Evolutionary conservation across 306 rosid genomes (phyloP).

Genomic region (Cajanus cajan): DNA sequence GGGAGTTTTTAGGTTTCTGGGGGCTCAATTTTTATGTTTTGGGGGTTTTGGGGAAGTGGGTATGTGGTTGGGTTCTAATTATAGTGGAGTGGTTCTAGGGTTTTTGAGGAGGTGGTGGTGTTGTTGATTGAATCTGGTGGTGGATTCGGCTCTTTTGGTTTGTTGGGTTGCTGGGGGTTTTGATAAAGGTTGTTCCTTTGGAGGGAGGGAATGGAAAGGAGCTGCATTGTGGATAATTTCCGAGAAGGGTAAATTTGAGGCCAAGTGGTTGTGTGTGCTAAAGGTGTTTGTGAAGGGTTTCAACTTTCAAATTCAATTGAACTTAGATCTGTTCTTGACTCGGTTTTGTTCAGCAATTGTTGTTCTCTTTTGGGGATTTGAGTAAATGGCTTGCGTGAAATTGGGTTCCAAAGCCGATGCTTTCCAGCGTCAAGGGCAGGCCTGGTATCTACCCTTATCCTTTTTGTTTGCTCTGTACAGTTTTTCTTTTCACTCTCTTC

Average conservation of each 20-base stretch:
- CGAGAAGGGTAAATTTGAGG: constrained; percentile 24
- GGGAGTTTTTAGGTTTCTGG: background rate
- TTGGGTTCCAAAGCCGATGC: constrained; percentile 97
- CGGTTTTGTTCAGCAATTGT: background rate
- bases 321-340: constrained; percentile 17
- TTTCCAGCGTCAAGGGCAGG: constrained; percentile 95
- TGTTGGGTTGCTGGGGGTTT: constrained; percentile 30
- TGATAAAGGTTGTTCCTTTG: constrained; percentile 28
- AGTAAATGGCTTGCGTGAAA: constrained; percentile 84
- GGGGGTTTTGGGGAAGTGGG: constrained; percentile 29
- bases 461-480: constrained; percentile 2
- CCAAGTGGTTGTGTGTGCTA: background rate
- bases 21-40: constrained; percentile 25
- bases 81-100: constrained; percentile 63
- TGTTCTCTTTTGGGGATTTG: constrained; percentile 19
- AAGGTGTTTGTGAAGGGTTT: constrained; percentile 22
- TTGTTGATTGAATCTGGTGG: constrained; percentile 27
- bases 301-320: background rate
- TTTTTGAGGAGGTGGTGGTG: constrained; percentile 30
- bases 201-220: constrained; percentile 30
- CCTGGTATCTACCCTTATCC: constrained; percentile 61
- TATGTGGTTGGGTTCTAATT: background rate
- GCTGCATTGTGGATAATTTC: constrained; percentile 55
- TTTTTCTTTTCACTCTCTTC: background rate
- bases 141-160: constrained; percentile 29